Evolutionary conservation across 345 rosid species (phyloP), one percentile per base, ranked within the genome.

Genomic region (Bruguiera gymnorhiza): DNA sequence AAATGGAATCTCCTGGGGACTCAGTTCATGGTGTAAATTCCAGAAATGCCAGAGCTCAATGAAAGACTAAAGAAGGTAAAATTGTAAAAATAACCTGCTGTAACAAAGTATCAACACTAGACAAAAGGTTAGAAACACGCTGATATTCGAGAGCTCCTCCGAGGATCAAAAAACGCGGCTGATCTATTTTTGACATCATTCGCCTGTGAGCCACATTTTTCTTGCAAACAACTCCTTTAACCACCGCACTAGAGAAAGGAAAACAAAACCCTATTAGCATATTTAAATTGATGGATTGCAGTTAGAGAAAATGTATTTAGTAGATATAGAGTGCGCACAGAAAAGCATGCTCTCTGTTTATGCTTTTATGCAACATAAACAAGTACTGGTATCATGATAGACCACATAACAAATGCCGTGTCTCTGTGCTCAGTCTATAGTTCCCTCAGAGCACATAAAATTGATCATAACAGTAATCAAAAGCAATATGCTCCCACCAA

Each of bases 201-300:
- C 96, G 83, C 59, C 96, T 88, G 78, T 94, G 97, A 70, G 97
- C 96, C 77, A 94, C 92, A 68, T 94, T 94, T 84, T 91, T 94
- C 86, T 94, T 94, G 79, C 98, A 94, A 74, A 91, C 98, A 80
- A 94, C 93, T 86, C 98, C 98, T 75, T 83, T 89, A 15, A 83
- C 83, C 79, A 91, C 89, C 87, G 82, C 82, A 78, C 98, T 94
- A 70, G 68, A 67, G 71, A 69, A 71, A 82, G 56, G 60, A 62
- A 72, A 82, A 60, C 62, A 74, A 63, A 80, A 63, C 51, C 60
- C 59, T 61, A 20, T 69, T 8, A 69, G 65, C n/a, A 11, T 48
- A 24, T 43, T 7, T 6, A 29, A 48, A n/a, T 18, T 2, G 20
- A 37, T n/a, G 39, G 19, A 43, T 39, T 24, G 67, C 55, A 64